Conservation (phyloP, 208 protist species). For the Trypanosoma grayi region DNA sequence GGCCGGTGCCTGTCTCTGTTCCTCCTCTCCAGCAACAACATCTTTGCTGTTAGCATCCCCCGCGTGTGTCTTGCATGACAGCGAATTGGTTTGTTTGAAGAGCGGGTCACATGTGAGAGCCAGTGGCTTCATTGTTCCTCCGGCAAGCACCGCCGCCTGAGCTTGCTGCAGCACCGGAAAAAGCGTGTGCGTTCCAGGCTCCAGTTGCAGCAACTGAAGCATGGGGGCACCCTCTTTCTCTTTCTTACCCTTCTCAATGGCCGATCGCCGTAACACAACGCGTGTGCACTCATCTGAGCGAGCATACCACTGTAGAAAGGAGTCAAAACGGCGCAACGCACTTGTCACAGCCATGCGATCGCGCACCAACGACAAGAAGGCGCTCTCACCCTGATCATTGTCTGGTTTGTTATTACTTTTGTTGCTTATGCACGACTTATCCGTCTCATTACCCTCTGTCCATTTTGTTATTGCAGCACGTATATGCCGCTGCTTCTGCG, state of each 20-base stretch:
- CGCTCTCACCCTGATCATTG: background rate
- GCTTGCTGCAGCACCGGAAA: conserved; percentile 50
- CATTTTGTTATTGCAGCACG: background rate
- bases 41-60: background rate
- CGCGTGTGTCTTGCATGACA: background rate
- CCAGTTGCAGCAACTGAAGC: conserved; percentile 64
- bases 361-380: background rate
- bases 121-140: conserved; percentile 94
- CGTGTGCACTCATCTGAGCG: conserved; percentile 24
- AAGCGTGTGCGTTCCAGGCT: conserved; percentile 65
- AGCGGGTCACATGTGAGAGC: conserved; percentile 76
- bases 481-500: background rate
- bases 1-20: background rate
- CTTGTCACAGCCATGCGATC: conserved; percentile 3
- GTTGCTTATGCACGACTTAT: background rate
- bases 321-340: conserved; percentile 31
- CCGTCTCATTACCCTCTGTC: background rate
- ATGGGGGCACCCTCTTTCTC: background rate
- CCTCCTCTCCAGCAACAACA: background rate
- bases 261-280: background rate
- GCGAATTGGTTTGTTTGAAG: conserved; percentile 23
- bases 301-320: conserved; percentile 39
- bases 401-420: background rate
- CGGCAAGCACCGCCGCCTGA: conserved; percentile 72
- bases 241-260: background rate